Evolutionary conservation across 1,284 basidiomycete species (phyloP), one percentile per base, ranked within the genome.

Genomic region (Austropuccinia psidii): DNA sequence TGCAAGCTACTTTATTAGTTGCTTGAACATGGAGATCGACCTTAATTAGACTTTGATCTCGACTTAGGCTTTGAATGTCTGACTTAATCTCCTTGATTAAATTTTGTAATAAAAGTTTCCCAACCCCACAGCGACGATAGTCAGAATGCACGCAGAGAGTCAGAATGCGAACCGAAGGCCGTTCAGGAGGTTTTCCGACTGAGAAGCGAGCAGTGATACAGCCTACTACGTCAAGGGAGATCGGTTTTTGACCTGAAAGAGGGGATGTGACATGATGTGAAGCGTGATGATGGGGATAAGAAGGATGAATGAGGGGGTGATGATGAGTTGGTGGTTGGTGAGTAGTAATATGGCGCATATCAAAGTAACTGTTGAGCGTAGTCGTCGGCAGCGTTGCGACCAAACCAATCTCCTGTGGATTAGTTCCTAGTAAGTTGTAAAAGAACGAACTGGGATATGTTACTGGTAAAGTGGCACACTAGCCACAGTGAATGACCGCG

Each of bases 381-480:
- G 47, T 52, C 9, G 66, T 55, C 2, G 66, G 66, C 6, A 68
- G 52, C 9, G 66, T 68, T 37, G 66, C 66, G 9, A 68, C 66
- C 11, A 68, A 39, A 29, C 29, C 37, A 52, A 68, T 37, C 29
- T 24, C 35, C 2, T 66, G 31, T 6, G 33, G n/a, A 55, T 68
- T 19, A 21, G 9, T 39, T 4, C 37, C 39, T 21, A 68, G 35
- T 2, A 68, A 43, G 21, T 43, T 54, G 19, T 50, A 68, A 29
- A 68, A 68, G 50, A 68, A 68, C 17, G 50, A 57, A 39, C 29
- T 55, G 4, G 66, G 66, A 45, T 68, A 68, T 15, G 31, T 68
- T 17, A 68, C 41, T 13, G 49, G 66, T 37, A 68, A n/a, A 19
- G 66, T 57, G 11, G 66, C 35, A 39, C 24, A 39, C 66, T 68